Conservation (phyloP, 169 alveolate species). For the Plasmodium inui region DNA sequence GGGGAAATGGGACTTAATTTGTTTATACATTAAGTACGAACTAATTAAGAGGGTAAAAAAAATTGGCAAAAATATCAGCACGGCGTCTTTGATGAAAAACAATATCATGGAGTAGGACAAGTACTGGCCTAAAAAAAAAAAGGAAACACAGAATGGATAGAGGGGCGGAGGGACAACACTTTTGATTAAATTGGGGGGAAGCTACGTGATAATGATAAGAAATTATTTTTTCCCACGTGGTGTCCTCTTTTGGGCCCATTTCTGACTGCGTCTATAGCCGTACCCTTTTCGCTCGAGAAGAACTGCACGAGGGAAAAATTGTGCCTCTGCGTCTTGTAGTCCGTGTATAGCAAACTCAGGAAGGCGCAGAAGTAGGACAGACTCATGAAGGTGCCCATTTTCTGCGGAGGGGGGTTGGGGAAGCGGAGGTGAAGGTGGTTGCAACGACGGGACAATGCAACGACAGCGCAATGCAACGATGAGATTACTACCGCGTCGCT, state of each 20-base stretch:
- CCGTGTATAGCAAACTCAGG: conserved; percentile 27
- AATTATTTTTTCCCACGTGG: neutral
- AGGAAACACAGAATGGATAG: neutral
- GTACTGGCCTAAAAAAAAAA: conserved; percentile 41
- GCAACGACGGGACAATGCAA: neutral
- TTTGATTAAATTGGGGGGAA: neutral
- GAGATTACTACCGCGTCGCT: neutral
- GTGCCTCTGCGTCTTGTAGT: conserved; percentile 54
- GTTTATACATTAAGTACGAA: conserved; percentile 47
- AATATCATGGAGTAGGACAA: conserved; percentile 62
- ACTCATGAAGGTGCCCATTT: conserved; percentile 50
- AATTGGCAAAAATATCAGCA: conserved; percentile 56
- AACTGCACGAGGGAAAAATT: conserved; percentile 47
- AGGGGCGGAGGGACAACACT: neutral
- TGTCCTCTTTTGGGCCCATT: neutral
- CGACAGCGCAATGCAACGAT: neutral
- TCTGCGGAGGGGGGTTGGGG: conserved; percentile 7
- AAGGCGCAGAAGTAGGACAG: conserved; percentile 40
- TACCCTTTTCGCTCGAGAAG: conserved; percentile 72
- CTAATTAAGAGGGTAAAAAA: conserved; percentile 65
- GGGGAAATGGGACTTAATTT: conserved; percentile 5
- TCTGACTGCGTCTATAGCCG: neutral
- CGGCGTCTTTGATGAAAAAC: conserved; percentile 66
- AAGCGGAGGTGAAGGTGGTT: neutral
- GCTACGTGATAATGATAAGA: neutral